Conservation (phyloP, 2,329 filamentous ascomycete genomes). For the Aphanoascus verrucosus region DNA sequence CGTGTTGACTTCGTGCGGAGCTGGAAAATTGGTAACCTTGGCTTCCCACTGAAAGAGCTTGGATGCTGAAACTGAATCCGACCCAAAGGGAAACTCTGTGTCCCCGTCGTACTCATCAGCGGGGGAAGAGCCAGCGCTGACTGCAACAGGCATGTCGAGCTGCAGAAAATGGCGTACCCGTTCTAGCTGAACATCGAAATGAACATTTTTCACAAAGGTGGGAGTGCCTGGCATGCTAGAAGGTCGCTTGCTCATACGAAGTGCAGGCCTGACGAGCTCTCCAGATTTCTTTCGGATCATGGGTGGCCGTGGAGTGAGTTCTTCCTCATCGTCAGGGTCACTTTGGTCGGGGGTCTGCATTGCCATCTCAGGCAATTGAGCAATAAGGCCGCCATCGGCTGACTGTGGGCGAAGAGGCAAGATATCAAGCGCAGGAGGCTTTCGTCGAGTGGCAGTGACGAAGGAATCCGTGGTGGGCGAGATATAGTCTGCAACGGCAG, state of each 20-base stretch:
- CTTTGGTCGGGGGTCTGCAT: conserved; percentile 31
- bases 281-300: conserved; percentile 98
- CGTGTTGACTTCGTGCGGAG: conserved; percentile 43
- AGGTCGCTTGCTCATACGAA: conserved; percentile 69
- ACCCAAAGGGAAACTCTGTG: conserved; percentile 73
- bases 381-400: conserved; percentile 4
- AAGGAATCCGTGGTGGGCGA: background rate
- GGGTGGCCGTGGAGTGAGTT: conserved; percentile 58
- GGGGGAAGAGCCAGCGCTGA: conserved; percentile 87
- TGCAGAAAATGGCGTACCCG: conserved; percentile 93
- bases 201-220: conserved; percentile 91
- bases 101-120: conserved; percentile 82
- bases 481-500: background rate
- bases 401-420: conserved; percentile 3
- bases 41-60: conserved; percentile 74
- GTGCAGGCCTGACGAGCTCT: conserved; percentile 83
- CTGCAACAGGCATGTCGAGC: conserved; percentile 86
- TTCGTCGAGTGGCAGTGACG: conserved; percentile 3
- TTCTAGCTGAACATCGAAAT: conserved; percentile 93
- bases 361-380: conserved; percentile 19
- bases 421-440: background rate
- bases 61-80: conserved; percentile 37
- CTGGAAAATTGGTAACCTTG: conserved; percentile 70
- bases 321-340: conserved; percentile 49
- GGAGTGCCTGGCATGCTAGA: conserved; percentile 97